Evolutionary conservation across 306 rosid species (phyloP).

Genomic region (Carpinus viminea): DNA sequence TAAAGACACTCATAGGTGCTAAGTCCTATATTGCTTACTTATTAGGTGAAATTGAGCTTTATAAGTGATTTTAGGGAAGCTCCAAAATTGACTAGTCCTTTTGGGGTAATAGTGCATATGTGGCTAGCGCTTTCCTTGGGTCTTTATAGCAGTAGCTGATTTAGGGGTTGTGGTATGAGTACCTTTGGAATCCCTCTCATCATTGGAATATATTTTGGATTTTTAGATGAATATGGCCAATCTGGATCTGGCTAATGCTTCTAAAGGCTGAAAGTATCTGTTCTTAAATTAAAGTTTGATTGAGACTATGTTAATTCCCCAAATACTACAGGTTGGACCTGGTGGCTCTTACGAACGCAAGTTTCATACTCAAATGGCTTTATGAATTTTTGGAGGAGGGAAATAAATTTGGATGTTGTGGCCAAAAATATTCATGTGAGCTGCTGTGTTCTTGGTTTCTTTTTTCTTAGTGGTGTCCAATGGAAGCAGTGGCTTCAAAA

Average conservation of each 20-base stretch:
- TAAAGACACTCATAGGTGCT: no score
- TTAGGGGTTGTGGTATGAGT: not conserved
- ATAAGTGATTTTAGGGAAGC: no score
- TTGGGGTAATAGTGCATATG: no score
- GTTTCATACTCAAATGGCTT: not conserved
- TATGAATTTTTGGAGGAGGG: not conserved
- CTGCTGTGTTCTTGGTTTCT: not conserved
- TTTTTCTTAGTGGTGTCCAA: not conserved
- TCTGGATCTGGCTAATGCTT: not conserved
- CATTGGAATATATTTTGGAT: not conserved
- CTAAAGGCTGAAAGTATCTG: not conserved
- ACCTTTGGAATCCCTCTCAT: not conserved
- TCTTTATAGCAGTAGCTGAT: no score
- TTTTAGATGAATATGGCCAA: not conserved
- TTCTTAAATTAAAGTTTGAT: no score
- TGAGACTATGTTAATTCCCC: not conserved
- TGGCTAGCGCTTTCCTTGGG: no score
- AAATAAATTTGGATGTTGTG: not conserved
- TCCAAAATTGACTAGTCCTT: no score
- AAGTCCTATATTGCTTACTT: no score
- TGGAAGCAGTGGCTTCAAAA: not conserved
- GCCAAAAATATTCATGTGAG: not conserved
- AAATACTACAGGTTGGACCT: not conserved
- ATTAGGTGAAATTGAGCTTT: no score
- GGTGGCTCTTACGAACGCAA: not conserved